These are phyloP conservation scores for Saccharomyces hybrid DNA, from an alignment of 1,139 yeast species.

Conservation along the genomic window DNA sequence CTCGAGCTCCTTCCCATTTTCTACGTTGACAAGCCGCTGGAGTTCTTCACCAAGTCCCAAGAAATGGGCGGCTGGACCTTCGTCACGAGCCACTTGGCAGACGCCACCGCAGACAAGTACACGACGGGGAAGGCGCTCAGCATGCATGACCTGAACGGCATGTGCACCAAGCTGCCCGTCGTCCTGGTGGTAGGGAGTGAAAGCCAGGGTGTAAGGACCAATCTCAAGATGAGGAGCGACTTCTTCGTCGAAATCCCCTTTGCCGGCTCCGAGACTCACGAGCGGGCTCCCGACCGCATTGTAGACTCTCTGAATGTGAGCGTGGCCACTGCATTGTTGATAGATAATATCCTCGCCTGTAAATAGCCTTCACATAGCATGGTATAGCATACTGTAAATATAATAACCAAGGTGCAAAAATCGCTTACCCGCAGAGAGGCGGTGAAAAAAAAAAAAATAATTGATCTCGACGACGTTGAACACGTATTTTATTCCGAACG, in stretches of 20 bases:
- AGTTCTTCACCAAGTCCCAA: constrained; percentile 51
- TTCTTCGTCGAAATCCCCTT: constrained; percentile 49
- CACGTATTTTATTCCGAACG: not conserved
- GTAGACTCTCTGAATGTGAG: constrained; percentile 85
- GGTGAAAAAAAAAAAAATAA: constrained; percentile 1
- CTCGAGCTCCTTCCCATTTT: constrained; percentile 63
- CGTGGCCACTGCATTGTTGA: constrained; percentile 71
- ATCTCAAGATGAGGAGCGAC: constrained; percentile 55
- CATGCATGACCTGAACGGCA: constrained; percentile 37
- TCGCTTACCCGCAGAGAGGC: not conserved
- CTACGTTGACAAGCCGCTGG: constrained; percentile 48
- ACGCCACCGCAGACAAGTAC: constrained; percentile 5
- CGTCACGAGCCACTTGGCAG: constrained; percentile 43
- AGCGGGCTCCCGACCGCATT: constrained; percentile 34
- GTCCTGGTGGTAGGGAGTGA: constrained; percentile 78
- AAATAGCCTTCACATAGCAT: not conserved
- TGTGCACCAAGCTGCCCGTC: constrained; percentile 48
- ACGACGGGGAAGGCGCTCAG: constrained; percentile 35
- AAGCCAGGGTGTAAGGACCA: constrained; percentile 71
- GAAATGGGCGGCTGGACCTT: constrained; percentile 60
- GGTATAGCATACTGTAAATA: not conserved
- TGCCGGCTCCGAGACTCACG: constrained; percentile 26
- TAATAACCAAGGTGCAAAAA: not conserved
- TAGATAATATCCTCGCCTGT: constrained; percentile 8
- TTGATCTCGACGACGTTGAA: not conserved